Evolutionary conservation across 768 basidiomycete genomes (phyloP), one percentile per base, ranked within the genome.

Genomic region (Tulasnella sp.): DNA sequence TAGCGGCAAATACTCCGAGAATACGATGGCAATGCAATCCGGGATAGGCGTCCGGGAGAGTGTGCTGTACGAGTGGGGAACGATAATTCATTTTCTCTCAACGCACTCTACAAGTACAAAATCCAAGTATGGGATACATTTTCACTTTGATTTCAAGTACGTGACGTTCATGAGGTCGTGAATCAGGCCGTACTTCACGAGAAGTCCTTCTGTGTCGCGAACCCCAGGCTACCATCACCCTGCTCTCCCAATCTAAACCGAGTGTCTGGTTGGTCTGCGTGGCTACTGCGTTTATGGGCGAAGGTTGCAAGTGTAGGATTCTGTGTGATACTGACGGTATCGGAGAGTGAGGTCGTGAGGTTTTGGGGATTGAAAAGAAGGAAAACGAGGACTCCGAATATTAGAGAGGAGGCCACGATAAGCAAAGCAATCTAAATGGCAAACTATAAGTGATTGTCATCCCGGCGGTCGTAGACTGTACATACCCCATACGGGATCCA

Each of bases 271-370:
- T 17, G 58, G 29, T 3, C 58, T 5, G 31, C 12, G 0, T 64
- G 25, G 0, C 12, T 11, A 31, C 17, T 64, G 11, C 12, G 4
- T 4, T 64, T 64, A 1, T 25, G 58, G 15, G 1, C 31, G 3
- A 17, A 25, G 8, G 29, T 34, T 0, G 0, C 29, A 12, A 64
- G 31, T 1, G 58, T 17, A 14, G 58, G 58, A 34, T 12, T 25
- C 5, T 14, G 58, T 15, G 58, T 64, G 58, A 64, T 34, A 29
- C 58, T 15, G 29, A 64, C 31, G 58, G 58, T 64, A 17, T 64
- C 58, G 58, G 58, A 34, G 15, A 64, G 58, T 85, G 70, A 82
- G 83, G n/a, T 86, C 86, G 84, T 89, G 88, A 64, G 58, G 58
- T 64, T 64, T 25, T 64, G 25, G 58, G 58, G 58, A 12, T 64